These are phyloP conservation scores for Amylocystis lapponica DNA, from an alignment of 768 basidiomycete genomes.

Conservation along the genomic window DNA sequence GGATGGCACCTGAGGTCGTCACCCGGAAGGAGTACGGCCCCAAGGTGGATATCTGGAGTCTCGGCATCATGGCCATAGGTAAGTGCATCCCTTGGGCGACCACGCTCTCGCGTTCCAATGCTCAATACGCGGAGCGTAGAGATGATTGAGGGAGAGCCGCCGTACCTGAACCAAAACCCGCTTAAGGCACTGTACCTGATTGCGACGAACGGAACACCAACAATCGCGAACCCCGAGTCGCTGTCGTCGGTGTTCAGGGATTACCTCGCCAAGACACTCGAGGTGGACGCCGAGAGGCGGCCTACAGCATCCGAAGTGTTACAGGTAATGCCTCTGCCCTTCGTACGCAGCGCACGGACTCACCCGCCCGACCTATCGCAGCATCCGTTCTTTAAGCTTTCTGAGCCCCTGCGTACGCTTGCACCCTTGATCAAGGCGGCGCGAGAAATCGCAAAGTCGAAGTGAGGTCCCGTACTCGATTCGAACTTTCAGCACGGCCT, in stretches of 20 bases:
- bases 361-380: conserved; percentile 22
- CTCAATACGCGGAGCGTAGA: conserved; percentile 47
- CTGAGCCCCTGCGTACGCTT: conserved; percentile 81
- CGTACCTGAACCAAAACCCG: conserved; percentile 94
- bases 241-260: conserved; percentile 78
- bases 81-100: conserved; percentile 20
- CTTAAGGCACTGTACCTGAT: conserved; percentile 96
- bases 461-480: conserved; percentile 13
- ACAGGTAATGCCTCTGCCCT: conserved; percentile 41
- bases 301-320: conserved; percentile 81
- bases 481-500: neutral
- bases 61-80: conserved; percentile 97
- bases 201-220: conserved; percentile 96
- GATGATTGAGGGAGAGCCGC: conserved; percentile 98
- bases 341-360: neutral
- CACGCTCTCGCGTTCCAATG: too few relatives aligned
- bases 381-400: conserved; percentile 86
- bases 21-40: conserved; percentile 97
- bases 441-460: conserved; percentile 72
- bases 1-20: conserved; percentile 99
- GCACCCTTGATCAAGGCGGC: conserved; percentile 91
- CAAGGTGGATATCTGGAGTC: conserved; percentile 97
- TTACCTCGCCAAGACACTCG: conserved; percentile 82
- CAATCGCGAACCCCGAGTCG: conserved; percentile 85
- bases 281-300: conserved; percentile 93